These are phyloP conservation scores for Eragrostis curvula DNA, from an alignment of 176 grass and related monocot species.

Conservation along the genomic window DNA sequence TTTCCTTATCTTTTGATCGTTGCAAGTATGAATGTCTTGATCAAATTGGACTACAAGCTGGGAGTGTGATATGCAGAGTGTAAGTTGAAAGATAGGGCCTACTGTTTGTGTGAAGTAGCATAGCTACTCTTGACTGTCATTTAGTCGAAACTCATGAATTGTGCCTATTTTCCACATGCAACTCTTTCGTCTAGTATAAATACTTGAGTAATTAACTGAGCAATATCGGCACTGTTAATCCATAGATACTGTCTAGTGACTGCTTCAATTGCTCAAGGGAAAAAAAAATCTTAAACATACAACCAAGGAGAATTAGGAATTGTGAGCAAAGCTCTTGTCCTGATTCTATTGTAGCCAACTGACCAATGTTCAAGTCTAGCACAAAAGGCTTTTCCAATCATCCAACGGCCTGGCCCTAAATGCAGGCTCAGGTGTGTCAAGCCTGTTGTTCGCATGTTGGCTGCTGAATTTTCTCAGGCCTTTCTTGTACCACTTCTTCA, in stretches of 20 bases:
- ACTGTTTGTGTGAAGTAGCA: neutral
- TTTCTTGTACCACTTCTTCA: neutral
- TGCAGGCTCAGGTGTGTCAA: neutral
- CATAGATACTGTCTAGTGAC: neutral
- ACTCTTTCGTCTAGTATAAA: too few species aligned
- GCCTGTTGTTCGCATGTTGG: neutral
- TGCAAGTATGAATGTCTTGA: neutral
- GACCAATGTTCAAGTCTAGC: neutral
- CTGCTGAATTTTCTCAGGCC: neutral
- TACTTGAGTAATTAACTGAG: neutral
- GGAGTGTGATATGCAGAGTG: neutral
- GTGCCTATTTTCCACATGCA: neutral
- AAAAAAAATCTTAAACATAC: neutral
- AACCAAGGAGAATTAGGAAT: neutral
- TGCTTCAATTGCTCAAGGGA: neutral
- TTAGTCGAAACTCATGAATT: constrained; percentile 21
- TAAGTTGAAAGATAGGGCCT: neutral
- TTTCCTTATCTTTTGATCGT: neutral
- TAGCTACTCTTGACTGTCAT: constrained; percentile 27
- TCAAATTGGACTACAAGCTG: neutral
- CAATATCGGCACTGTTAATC: neutral
- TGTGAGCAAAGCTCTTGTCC: neutral
- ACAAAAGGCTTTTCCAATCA: neutral
- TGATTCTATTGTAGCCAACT: neutral
- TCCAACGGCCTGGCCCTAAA: neutral